A percentile compares a stretch with the other conserved stretches of the same genome.
Conservation (phyloP, 441 rosid genomes). For the Euphorbia neoarborescens region DNA sequence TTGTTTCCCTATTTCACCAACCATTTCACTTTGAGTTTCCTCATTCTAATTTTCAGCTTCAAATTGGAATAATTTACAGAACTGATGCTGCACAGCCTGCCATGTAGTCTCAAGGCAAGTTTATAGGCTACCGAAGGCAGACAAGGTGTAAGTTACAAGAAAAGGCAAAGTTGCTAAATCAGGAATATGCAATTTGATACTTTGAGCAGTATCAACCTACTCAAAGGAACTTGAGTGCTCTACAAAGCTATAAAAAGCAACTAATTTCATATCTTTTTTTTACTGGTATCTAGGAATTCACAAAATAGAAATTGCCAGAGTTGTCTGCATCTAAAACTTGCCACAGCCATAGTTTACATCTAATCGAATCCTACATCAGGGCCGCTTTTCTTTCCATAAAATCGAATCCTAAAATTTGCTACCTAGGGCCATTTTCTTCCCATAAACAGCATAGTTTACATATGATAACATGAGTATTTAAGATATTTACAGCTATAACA, state of each 20-base stretch:
- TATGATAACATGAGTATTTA: neutral
- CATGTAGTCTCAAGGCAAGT: neutral
- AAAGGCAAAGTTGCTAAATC: neutral
- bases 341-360: neutral
- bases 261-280: neutral
- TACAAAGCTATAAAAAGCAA: neutral
- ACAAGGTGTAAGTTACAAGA: neutral
- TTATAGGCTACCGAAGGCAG: neutral
- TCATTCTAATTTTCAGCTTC: neutral
- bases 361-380: neutral
- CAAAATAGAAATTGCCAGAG: neutral
- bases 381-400: too few species aligned
- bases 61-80: neutral
- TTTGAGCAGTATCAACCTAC: constrained; percentile 6
- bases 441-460: neutral
- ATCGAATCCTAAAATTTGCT: too few species aligned
- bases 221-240: neutral
- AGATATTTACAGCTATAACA: neutral
- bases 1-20: neutral
- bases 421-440: too few species aligned
- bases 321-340: neutral
- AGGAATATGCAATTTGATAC: neutral
- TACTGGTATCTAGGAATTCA: neutral
- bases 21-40: neutral
- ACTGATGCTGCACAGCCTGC: neutral